Evolutionary conservation across 2,329 filamentous ascomycete species (phyloP).

Genomic region (Metarhizium rileyi): DNA sequence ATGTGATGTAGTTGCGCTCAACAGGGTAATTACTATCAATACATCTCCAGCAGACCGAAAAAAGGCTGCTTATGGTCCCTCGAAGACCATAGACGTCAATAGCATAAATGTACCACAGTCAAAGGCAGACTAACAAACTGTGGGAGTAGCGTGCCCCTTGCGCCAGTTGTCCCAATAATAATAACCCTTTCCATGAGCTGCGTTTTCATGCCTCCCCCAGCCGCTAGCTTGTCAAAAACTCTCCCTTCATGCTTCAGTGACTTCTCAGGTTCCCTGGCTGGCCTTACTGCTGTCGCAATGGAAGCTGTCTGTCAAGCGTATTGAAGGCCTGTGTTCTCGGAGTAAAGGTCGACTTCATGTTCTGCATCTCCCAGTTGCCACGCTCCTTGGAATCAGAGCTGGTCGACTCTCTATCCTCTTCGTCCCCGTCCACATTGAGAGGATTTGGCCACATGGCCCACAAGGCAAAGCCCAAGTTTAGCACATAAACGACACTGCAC

Average conservation of each 20-base stretch:
- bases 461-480: conserved; percentile 48
- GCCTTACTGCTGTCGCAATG: conserved; percentile 30
- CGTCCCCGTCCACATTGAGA: conserved; percentile 33
- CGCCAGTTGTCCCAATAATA: background rate
- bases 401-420: conserved; percentile 31
- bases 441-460: conserved; percentile 50
- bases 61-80: background rate
- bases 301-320: conserved; percentile 48
- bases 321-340: conserved; percentile 61
- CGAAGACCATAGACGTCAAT: background rate
- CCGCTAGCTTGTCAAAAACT: background rate
- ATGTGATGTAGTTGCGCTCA: too few relatives aligned
- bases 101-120: background rate
- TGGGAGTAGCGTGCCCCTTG: background rate
- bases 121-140: background rate
- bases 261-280: background rate
- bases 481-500: conserved; percentile 46
- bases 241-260: background rate
- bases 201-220: background rate
- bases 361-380: conserved; percentile 49
- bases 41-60: too few relatives aligned
- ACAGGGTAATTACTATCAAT: too few relatives aligned
- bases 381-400: conserved; percentile 28
- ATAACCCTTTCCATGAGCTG: background rate
- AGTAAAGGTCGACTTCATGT: conserved; percentile 45